Base-by-base conservation (phyloP, 768 basidiomycete species). In the Crucibulum laeve region DNA sequence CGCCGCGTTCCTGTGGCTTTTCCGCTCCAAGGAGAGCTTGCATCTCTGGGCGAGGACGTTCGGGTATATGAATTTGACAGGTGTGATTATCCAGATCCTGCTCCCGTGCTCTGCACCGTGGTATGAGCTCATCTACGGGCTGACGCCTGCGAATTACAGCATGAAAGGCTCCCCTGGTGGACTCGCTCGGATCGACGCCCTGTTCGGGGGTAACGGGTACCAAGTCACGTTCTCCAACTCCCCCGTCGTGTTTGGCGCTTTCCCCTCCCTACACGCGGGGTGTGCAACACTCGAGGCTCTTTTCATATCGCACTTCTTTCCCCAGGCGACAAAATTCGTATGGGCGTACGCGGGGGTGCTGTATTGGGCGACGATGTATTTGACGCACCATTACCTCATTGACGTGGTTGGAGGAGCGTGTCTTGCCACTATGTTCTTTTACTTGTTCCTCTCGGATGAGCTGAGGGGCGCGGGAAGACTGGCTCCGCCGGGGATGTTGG, bases 291-390 rank as follows among this genome's bases (percentile, higher is more conserved):
- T 97, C 53, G 91, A 91, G 52, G 95, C 93, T 0, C 76, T 99
- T 38, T 94, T 94, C 75, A 66, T 97, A 42, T 82, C 87, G 15
- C 92, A 98, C 65, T 97, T 98, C 68, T 98, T 97, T 79, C 89
- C 91, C 0, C 73, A 76, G 47, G 74, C 73, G 24, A 71, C 78
- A 1, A 69, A 68, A 2, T 83, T 74, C 51, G 80, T 82, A 18
- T 97, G 92, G 90, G 70, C 65, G 1, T 99, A 98, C 64, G 84
- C 82, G 2, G 82, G 79, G 4, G 67, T 90, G 14, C 77, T 99
- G 3, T 98, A 95, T 62, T 99, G 96, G 96, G 84, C 90, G 7
- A 97, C 95, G 18, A 98, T 98, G 95, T 97, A 95, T 70, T 85
- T 95, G 55, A 91, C 90, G 3, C 92, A 96, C 64, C 95, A 98